phyloP scores from a whole-genome alignment of 768 basidiomycete genomes.

The Suillus variegatus region DNA sequence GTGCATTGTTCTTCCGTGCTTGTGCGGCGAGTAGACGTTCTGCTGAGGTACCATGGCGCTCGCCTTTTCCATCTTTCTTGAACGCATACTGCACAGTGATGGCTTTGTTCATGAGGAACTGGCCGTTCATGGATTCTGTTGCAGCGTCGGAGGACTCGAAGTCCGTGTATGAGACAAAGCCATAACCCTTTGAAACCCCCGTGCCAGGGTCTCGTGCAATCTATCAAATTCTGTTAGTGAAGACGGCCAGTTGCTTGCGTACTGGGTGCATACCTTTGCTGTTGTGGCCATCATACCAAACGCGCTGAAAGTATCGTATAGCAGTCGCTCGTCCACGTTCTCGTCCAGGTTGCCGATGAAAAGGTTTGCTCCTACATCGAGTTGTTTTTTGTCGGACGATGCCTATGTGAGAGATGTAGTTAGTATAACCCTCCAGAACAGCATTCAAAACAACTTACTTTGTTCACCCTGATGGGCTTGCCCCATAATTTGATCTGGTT shows the following conservation, averaged over 20 bases:
- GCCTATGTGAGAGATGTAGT: conserved; percentile 53
- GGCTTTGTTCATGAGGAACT: conserved; percentile 98
- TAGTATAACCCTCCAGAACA: background rate
- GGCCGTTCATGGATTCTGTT: conserved; percentile 94
- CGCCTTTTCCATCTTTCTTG: conserved; percentile 99
- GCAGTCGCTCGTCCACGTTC: conserved; percentile 87
- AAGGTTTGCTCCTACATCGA: conserved; percentile 96
- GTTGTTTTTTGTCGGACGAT: conserved; percentile 96
- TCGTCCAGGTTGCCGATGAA: conserved; percentile 97
- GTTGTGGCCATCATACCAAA: conserved; percentile 93
- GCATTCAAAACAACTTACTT: conserved; percentile 55
- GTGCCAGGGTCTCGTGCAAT: conserved; percentile 86
- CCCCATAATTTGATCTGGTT: conserved; percentile 99
- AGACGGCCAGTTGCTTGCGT: background rate
- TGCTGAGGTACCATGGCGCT: conserved; percentile 95
- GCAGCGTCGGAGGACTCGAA: conserved; percentile 98
- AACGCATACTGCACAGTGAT: conserved; percentile 98
- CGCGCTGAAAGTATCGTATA: conserved; percentile 95
- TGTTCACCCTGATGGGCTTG: conserved; percentile 98
- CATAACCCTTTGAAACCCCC: conserved; percentile 93
- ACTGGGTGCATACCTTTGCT: conserved; percentile 60
- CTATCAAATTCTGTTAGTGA: conserved; percentile 39
- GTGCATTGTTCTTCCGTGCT: conserved; percentile 92
- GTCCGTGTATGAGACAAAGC: conserved; percentile 96
- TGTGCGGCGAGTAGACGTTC: conserved; percentile 95